These are phyloP conservation scores for Conringia planisiliqua DNA, from an alignment of 345 rosid genomes.

Conservation along the genomic window DNA sequence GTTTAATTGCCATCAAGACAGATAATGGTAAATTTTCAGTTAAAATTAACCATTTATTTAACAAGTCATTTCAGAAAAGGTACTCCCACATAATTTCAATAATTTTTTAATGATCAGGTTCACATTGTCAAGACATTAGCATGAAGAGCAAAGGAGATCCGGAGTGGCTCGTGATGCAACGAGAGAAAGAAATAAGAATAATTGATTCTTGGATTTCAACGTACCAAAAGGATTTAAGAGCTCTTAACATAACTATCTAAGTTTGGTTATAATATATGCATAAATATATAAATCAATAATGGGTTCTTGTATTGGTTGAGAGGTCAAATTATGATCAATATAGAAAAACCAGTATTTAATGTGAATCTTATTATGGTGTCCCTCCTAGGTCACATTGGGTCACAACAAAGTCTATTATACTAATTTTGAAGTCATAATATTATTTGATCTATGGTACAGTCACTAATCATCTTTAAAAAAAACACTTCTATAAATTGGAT, in stretches of 20 bases:
- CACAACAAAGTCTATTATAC: neutral
- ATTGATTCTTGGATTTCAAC: slow-evolving; percentile 41
- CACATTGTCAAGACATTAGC: slow-evolving; percentile 40
- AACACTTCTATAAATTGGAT: too few relatives aligned
- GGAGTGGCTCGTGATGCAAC: slow-evolving; percentile 39
- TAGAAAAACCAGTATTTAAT: neutral
- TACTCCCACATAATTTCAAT: neutral
- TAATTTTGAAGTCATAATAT: neutral
- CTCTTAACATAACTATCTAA: slow-evolving; percentile 16
- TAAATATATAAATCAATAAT: neutral
- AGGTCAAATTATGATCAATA: neutral
- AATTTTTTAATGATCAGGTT: slow-evolving; percentile 27
- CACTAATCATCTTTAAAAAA: too few relatives aligned
- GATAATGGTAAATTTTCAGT: neutral
- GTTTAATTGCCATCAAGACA: slow-evolving; percentile 38
- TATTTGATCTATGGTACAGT: too few relatives aligned
- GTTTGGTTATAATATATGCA: neutral
- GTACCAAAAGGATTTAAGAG: slow-evolving; percentile 22
- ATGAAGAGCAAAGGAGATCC: slow-evolving; percentile 31
- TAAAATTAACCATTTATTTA: neutral
- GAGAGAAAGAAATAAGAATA: slow-evolving; percentile 35
- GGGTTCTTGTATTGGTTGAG: neutral
- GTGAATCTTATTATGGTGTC: neutral
- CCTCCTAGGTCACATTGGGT: neutral
- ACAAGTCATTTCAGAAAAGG: neutral